Evolutionary conservation across 305 asterid genomes (phyloP), one percentile per base, ranked within the genome.

Genomic region (Fraxinus velutina): DNA sequence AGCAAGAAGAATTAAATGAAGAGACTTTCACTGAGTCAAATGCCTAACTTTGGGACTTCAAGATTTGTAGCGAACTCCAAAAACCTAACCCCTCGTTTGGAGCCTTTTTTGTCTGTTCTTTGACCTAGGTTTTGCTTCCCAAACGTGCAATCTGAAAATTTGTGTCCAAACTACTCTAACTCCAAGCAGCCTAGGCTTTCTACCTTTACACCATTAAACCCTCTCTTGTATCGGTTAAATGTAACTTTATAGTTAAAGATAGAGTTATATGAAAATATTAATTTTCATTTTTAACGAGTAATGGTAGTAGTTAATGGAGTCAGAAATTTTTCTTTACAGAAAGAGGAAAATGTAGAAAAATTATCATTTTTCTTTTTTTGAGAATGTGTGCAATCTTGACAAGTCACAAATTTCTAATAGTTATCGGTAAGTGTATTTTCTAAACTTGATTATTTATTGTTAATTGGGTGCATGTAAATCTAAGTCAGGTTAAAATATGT

Each of bases 61-160:
- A 92, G 82, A 82, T 47, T 80, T 62, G 88, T 85, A 89, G 21
- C 88, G 77, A 90, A 87, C 82, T 84, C 88, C 89, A 85, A 76
- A 89, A 89, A 89, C 88, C 90, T 88, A 89, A 88, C 79, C 94
- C 88, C 97, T 93, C 96, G 92, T 89, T 90, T 89, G 36, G 52
- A 86, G 85, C 86, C 90, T 78, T 83, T 87, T 84, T 89, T 89
- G 91, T 89, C 91, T 83, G 76, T 87, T 90, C 88, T 90, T 91
- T 93, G 97, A 93, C 98, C 93, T 93, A 24, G 90, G 90, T 84
- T 89, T 92, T 91, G 93, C 96, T 85, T 86, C 91, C 95, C 96
- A 91, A 77, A 86, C 96, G 94, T 92, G 98, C 88, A 88, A 82
- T 81, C 85, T 79, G 73, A 85, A 74, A 55, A 64, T 33, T 76